Conservation (phyloP, 1,284 basidiomycete genomes). For the Apiotrichum mycotoxinovorans region DNA sequence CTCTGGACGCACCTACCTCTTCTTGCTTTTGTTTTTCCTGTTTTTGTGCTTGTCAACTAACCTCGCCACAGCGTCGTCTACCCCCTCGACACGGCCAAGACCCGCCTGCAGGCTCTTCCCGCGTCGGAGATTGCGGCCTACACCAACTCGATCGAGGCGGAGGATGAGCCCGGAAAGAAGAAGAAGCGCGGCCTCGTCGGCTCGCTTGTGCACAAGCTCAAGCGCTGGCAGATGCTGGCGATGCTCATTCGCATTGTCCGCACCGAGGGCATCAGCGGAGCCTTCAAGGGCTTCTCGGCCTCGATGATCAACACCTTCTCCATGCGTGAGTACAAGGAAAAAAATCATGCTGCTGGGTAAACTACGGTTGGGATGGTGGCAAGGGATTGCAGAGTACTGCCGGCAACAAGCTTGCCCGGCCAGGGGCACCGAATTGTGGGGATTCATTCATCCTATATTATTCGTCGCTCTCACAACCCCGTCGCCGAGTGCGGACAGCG, state of each 20-base stretch:
- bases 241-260: constrained; percentile 68
- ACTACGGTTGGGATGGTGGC: background rate
- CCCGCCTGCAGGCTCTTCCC: constrained; percentile 75
- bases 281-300: constrained; percentile 92
- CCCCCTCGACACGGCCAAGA: constrained; percentile 94
- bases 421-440: no score
- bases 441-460: no score
- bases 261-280: constrained; percentile 73
- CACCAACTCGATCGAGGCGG: constrained; percentile 6
- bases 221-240: constrained; percentile 55
- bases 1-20: background rate
- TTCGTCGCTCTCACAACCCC: no score
- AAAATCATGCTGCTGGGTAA: no score
- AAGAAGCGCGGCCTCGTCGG: constrained; percentile 50
- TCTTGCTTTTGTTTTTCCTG: background rate
- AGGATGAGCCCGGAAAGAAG: constrained; percentile 11
- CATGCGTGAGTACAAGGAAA: constrained; percentile 64
- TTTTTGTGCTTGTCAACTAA: no score
- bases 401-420: no score
- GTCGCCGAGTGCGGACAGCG: no score
- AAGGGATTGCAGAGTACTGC: background rate
- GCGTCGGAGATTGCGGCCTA: constrained; percentile 19
- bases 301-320: constrained; percentile 98
- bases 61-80: constrained; percentile 69
- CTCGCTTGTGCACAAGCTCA: constrained; percentile 24